Conservation (phyloP, 192 early-diverging fungal genomes). For the Backusella psychrophila region DNA sequence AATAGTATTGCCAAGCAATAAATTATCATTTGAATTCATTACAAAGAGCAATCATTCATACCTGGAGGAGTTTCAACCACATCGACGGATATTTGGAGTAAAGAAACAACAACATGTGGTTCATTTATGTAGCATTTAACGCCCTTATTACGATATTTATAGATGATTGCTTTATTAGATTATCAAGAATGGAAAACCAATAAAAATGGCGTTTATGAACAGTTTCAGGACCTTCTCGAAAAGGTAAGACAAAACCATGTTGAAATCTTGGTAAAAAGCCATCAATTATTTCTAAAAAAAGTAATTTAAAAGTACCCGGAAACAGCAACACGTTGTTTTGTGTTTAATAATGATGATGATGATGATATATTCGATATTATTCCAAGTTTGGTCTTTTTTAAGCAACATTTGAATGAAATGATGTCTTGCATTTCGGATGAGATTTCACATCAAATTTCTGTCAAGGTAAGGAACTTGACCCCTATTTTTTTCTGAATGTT, state of each 20-base stretch:
- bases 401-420: not conserved
- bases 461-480: not conserved
- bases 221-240: constrained; percentile 55
- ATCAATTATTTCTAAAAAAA: not conserved
- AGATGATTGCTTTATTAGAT: constrained; percentile 82
- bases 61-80: constrained; percentile 71
- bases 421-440: not conserved
- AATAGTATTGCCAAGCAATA: constrained; percentile 52
- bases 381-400: not conserved
- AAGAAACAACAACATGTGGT: not conserved
- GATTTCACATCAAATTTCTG: not conserved
- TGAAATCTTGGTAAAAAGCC: not conserved
- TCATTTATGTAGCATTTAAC: not conserved
- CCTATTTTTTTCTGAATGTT: not conserved
- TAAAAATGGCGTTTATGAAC: constrained; percentile 52
- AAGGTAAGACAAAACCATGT: constrained; percentile 45
- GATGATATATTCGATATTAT: constrained; percentile 8
- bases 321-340: constrained; percentile 68
- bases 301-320: constrained; percentile 55
- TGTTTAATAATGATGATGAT: constrained; percentile 60
- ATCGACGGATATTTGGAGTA: constrained; percentile 72
- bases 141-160: not conserved
- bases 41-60: constrained; percentile 63
- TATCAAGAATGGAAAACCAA: constrained; percentile 61
- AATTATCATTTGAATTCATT: constrained; percentile 62